These are phyloP conservation scores for Myxozyma neotropica DNA, from an alignment of 805 yeast genomes.

Conservation along the genomic window DNA sequence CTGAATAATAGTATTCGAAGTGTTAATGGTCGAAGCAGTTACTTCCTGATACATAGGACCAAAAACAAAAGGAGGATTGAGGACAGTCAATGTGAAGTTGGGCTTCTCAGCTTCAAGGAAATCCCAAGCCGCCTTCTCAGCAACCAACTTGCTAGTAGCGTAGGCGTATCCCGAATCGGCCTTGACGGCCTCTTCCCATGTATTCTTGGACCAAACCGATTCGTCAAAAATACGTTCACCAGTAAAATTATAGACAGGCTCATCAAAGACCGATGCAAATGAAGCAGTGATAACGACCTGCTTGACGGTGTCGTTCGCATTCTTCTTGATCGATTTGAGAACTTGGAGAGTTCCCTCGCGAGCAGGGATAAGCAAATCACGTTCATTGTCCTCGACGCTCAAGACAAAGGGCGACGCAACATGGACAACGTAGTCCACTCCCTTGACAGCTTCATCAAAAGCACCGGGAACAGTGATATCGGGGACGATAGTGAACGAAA, in stretches of 20 bases:
- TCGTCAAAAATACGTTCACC: background rate
- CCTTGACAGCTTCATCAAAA: constrained; percentile 12
- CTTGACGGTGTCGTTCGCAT: constrained; percentile 45
- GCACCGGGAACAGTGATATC: constrained; percentile 15
- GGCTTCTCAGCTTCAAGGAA: constrained; percentile 44
- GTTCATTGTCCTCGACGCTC: constrained; percentile 40
- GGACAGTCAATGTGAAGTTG: constrained; percentile 32
- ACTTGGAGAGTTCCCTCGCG: constrained; percentile 51
- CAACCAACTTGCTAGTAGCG: constrained; percentile 3
- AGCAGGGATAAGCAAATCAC: constrained; percentile 52
- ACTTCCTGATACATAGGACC: constrained; percentile 38
- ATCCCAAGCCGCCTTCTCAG: constrained; percentile 52
- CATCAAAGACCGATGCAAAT: constrained; percentile 42
- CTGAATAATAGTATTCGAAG: constrained; percentile 44
- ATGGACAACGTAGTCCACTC: constrained; percentile 4
- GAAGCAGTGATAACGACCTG: constrained; percentile 55
- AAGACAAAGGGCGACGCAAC: constrained; percentile 22
- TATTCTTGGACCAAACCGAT: background rate
- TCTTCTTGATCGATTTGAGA: constrained; percentile 44
- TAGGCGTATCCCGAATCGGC: background rate
- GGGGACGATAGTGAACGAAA: constrained; percentile 8
- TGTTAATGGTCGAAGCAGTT: constrained; percentile 41
- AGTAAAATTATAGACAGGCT: background rate
- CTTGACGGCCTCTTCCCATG: constrained; percentile 1
- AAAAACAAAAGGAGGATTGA: constrained; percentile 39